phyloP scores from a whole-genome alignment of 169 alveolate species.

The Plasmodium sp. region DNA sequence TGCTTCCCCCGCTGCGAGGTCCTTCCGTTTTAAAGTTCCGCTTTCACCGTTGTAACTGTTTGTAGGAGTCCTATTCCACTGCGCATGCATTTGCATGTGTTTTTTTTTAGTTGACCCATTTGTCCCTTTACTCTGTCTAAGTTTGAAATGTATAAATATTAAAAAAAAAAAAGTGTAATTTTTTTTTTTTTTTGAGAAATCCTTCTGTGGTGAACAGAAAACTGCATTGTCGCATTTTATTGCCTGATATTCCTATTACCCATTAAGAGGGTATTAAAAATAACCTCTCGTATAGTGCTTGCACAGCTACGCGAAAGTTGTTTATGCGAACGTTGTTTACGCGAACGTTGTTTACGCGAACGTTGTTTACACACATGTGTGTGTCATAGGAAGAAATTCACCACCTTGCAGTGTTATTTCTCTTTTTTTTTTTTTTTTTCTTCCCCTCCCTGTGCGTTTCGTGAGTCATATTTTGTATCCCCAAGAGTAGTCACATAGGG shows the following conservation, averaged over 20 bases:
- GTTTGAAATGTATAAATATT: not conserved
- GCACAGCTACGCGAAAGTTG: not conserved
- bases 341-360: not conserved
- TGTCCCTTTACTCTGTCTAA: constrained; percentile 1
- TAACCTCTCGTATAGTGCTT: not conserved
- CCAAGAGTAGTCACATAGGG: not conserved
- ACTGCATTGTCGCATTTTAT: not conserved
- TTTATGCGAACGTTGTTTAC: not conserved
- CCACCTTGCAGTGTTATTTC: not conserved
- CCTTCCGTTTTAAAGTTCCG: not conserved
- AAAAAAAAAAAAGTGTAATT: not conserved
- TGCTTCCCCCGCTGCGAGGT: not conserved
- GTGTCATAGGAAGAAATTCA: not conserved
- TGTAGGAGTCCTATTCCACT: not conserved
- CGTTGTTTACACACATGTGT: not conserved
- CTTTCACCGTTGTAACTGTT: constrained; percentile 34
- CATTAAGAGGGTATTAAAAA: not conserved
- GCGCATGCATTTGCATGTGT: not conserved
- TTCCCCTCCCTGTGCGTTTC: not conserved
- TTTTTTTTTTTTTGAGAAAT: not conserved
- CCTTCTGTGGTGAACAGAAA: not conserved
- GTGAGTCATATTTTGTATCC: not conserved
- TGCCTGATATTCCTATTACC: not conserved
- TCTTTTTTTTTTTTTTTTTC: not conserved
- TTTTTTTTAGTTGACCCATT: not conserved